Evolutionary conservation across 2,329 filamentous ascomycete species (phyloP), one percentile per base, ranked within the genome.

Genomic region (Aureobasidium leucospermi): DNA sequence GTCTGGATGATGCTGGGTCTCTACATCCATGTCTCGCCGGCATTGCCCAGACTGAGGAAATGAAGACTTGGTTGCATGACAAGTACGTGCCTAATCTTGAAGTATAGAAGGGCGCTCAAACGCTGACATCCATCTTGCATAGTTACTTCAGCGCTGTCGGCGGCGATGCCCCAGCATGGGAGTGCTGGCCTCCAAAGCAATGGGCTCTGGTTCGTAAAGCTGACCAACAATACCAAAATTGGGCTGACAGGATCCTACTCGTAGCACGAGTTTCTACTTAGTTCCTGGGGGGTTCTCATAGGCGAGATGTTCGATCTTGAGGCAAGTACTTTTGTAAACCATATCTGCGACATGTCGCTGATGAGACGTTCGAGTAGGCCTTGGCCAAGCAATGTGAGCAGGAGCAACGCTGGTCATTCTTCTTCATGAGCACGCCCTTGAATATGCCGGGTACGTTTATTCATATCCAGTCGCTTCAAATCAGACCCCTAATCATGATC

Each of bases 81-180:
- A 47, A n/a, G n/a, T n/a, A n/a, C n/a, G n/a, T n/a, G n/a, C n/a
- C n/a, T n/a, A n/a, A n/a, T n/a, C n/a, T n/a, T n/a, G n/a, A n/a
- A n/a, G n/a, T n/a, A n/a, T n/a, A n/a, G n/a, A n/a, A n/a, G n/a
- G n/a, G n/a, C n/a, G n/a, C n/a, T n/a, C n/a, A n/a, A n/a, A n/a
- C n/a, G n/a, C n/a, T n/a, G n/a, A n/a, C n/a, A n/a, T n/a, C n/a
- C n/a, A n/a, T n/a, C n/a, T n/a, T n/a, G 11, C 11, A 71, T 70
- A 2, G 73, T 70, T 58, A 63, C 19, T 88, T 90, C 65, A 77
- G 85, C 0, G 83, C 81, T 0, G 85, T 87, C 1, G 84, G 80
- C 0, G 83, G 84, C 0, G 87, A 90, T 67, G 74, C 79, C 13
- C 81, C 80, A 19, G 76, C 80, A 0, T 88, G 89, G 62, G 87